Evolutionary conservation across 2,329 filamentous ascomycete genomes (phyloP), one percentile per base, ranked within the genome.

Genomic region (Diaporthe vaccinii): DNA sequence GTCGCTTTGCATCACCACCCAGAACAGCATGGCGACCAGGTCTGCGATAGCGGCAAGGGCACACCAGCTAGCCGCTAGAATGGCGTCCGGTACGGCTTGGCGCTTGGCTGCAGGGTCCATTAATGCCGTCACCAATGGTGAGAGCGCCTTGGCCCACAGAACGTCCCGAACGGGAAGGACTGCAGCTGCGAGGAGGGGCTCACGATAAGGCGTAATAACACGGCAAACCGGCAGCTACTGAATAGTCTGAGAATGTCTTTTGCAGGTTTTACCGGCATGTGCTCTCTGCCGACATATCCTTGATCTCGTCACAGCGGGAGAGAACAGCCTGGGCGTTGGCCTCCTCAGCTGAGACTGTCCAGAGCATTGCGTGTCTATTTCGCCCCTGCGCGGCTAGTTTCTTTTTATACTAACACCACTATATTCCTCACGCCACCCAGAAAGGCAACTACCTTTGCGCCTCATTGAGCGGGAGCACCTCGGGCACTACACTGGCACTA

Each of bases 381-480:
- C 41, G 69, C 59, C 74, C 69, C 73, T 44, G 17, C 55, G 59
- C 44, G 69, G 44, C 59, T 51, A 41, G 17, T 46, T 31, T 61
- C 25, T 25, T 25, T n/a, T 25, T 39, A 31, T 22, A 31, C 34
- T 17, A 53, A 28, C 15, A 28, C 34, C n/a, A 53, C 58, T 57
- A 49, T 34, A 49, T 62, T 61, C 44, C 55, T 65, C 44, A 73
- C 70, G 15, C 34, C 70, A 57, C 51, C 10, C 31, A 31, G 17
- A 28, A 17, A 22, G 28, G 20, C n/a, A 69, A 34, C 49, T 28
- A 39, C 34, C 31, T 55, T 41, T 39, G 58, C 20, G 49, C 41
- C 41, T 73, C 39, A 72, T 28, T 75, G 70, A 58, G 36, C 62
- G 74, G 61, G 49, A 68, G 44, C 74, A 75, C 53, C 67, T 75